Evolutionary conservation across 73 alveolate genomes (phyloP).

Genomic region (Paramecium caudatum): DNA sequence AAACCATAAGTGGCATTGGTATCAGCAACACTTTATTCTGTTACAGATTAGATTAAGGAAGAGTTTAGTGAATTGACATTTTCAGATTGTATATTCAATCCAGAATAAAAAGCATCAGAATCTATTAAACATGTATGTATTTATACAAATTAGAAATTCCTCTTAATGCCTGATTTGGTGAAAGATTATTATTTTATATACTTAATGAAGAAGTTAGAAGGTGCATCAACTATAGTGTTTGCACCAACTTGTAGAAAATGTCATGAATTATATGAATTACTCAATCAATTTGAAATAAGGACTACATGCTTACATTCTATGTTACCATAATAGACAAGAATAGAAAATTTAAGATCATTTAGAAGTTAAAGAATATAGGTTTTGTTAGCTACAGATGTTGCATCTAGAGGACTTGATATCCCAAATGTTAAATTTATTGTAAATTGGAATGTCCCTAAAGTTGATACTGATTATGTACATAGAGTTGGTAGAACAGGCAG

Average conservation of each 20-base stretch:
- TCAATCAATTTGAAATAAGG: conserved; percentile 76
- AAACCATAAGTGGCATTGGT: conserved; percentile 31
- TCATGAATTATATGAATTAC: conserved; percentile 78
- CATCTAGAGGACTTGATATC: conserved; percentile 98
- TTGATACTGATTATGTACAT: conserved; percentile 94
- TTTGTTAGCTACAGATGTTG: conserved; percentile 98
- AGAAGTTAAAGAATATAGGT: conserved; percentile 88
- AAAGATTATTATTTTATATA: conserved; percentile 92
- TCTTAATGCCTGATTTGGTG: conserved; percentile 92
- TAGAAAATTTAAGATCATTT: conserved; percentile 91
- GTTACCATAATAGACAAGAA: conserved; percentile 86
- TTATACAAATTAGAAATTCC: too few species aligned
- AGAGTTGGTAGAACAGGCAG: conserved; percentile 99
- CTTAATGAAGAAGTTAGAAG: conserved; percentile 85
- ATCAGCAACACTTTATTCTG: conserved; percentile 69
- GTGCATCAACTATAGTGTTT: conserved; percentile 87
- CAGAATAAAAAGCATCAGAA: conserved; percentile 51
- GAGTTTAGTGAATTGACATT: not conserved
- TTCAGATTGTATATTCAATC: conserved; percentile 5
- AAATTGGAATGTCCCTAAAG: conserved; percentile 95
- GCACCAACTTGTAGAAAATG: conserved; percentile 88
- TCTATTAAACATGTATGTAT: conserved; percentile 53
- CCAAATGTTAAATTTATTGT: conserved; percentile 95
- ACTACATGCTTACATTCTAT: conserved; percentile 77
- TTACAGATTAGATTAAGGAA: conserved; percentile 74